Evolutionary conservation across 169 alveolate genomes (phyloP), one percentile per base, ranked within the genome.

Genomic region (Plasmodium blacklocki): DNA sequence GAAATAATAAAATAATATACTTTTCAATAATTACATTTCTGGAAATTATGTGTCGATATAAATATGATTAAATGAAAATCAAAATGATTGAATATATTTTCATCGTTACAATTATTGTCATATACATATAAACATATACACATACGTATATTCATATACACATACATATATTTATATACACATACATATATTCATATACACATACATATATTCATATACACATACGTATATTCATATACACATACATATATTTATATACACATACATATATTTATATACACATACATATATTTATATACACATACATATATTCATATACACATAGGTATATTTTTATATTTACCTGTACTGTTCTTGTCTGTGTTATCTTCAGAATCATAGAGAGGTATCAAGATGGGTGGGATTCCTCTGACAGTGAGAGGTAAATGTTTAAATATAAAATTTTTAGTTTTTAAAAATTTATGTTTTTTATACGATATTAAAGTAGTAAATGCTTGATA

Each of bases 281-380:
- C n/a, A n/a, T n/a, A n/a, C n/a, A n/a, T n/a, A n/a, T n/a, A n/a
- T n/a, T n/a, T n/a, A n/a, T n/a, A n/a, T n/a, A n/a, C n/a, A n/a
- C n/a, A n/a, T n/a, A n/a, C n/a, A n/a, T n/a, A n/a, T n/a, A n/a
- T n/a, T n/a, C n/a, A n/a, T n/a, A n/a, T n/a, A n/a, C n/a, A n/a
- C n/a, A n/a, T n/a, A n/a, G n/a, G n/a, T n/a, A n/a, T n/a, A n/a
- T n/a, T n/a, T n/a, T n/a, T n/a, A n/a, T n/a, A n/a, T n/a, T 50
- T 50, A 76, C 89, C 89, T 49, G 47, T 62, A 68, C 70, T 76
- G 11, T 63, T 75, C 23, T 14, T 54, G 29, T 76, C 89, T 14
- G 70, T 64, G 54, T 76, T 76, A 76, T 76, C 89, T 15, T 64
- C 76, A 19, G 89, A 63, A n/a, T 76, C 89, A 56, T 76, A 49